phyloP scores from a whole-genome alignment of 495 filamentous ascomycete genomes.

The Neurospora hispaniola region DNA sequence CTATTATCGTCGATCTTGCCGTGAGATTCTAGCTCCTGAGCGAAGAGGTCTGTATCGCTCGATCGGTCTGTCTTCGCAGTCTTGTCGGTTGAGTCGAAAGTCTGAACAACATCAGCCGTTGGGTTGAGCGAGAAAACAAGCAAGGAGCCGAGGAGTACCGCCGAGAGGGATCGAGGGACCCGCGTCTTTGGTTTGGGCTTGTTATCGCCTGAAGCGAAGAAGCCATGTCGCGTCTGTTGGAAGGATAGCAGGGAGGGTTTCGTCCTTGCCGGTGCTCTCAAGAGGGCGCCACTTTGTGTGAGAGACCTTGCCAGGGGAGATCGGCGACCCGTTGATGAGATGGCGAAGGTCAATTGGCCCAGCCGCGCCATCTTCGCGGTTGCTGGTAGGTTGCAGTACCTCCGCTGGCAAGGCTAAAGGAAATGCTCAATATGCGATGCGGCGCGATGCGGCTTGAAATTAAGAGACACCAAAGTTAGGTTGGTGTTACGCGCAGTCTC shows the following conservation, averaged over 20 bases:
- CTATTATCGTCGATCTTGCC: constrained; percentile 16
- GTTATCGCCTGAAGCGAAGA: constrained; percentile 5
- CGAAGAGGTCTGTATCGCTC: background rate
- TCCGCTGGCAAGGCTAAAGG: background rate
- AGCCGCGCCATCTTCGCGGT: background rate
- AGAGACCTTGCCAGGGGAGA: background rate
- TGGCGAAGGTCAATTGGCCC: background rate
- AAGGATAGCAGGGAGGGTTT: background rate
- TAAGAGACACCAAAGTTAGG: background rate
- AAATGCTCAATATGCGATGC: background rate
- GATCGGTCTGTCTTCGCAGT: background rate
- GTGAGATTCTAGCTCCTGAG: constrained; percentile 3
- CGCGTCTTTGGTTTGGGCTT: constrained; percentile 5
- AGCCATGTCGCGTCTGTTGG: constrained; percentile 5
- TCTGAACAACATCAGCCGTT: constrained; percentile 26
- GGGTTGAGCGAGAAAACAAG: constrained; percentile 34
- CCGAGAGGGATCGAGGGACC: constrained; percentile 10
- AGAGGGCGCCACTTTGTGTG: background rate
- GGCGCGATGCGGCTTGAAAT: background rate
- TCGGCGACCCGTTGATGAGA: background rate
- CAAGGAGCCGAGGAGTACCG: constrained; percentile 25
- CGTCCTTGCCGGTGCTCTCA: background rate
- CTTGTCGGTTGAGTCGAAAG: constrained; percentile 7
- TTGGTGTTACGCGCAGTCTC: background rate
- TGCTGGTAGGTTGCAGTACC: background rate